These are phyloP conservation scores for Camelina neglecta DNA, from an alignment of 345 rosid genomes.

Conservation along the genomic window DNA sequence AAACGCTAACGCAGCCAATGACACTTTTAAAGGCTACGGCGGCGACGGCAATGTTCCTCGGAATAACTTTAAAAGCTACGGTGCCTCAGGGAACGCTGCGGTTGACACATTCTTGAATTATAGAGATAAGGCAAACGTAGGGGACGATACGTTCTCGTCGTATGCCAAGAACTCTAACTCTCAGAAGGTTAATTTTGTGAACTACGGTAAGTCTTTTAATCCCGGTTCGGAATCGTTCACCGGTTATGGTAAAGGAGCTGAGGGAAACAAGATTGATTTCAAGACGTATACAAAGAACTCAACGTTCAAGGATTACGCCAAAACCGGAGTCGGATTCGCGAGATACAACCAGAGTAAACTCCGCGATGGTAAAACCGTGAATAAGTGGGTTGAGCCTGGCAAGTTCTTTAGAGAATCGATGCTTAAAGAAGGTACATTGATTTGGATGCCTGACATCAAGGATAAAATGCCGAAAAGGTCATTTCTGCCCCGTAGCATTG, in stretches of 20 bases:
- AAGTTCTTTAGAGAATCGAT: slow-evolving; percentile 72
- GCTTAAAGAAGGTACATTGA: slow-evolving; percentile 61
- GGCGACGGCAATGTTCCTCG: slow-evolving; percentile 62
- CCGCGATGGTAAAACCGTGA: slow-evolving; percentile 51
- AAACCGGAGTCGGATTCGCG: slow-evolving; percentile 50
- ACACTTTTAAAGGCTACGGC: slow-evolving; percentile 72
- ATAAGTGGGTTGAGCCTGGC: slow-evolving; percentile 83
- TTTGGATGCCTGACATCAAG: slow-evolving; percentile 80
- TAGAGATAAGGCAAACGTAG: slow-evolving; percentile 61
- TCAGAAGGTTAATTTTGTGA: slow-evolving; percentile 50
- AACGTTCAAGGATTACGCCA: slow-evolving; percentile 60
- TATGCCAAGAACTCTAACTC: slow-evolving; percentile 63
- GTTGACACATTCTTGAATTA: slow-evolving; percentile 56
- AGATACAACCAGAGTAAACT: slow-evolving; percentile 44
- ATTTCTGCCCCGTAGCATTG: slow-evolving; percentile 68
- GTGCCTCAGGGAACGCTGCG: slow-evolving; percentile 55
- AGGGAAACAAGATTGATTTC: slow-evolving; percentile 51
- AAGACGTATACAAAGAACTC: slow-evolving; percentile 56
- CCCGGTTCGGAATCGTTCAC: slow-evolving; percentile 61
- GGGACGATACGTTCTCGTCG: slow-evolving; percentile 66
- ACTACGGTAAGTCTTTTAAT: slow-evolving; percentile 62
- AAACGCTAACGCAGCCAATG: slow-evolving; percentile 57
- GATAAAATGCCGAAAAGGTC: slow-evolving; percentile 93
- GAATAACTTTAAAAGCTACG: slow-evolving; percentile 67
- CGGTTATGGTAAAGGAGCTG: slow-evolving; percentile 60